Evolutionary conservation across 2,329 filamentous ascomycete species (phyloP).

Genomic region (Arthrinium puccinioides): DNA sequence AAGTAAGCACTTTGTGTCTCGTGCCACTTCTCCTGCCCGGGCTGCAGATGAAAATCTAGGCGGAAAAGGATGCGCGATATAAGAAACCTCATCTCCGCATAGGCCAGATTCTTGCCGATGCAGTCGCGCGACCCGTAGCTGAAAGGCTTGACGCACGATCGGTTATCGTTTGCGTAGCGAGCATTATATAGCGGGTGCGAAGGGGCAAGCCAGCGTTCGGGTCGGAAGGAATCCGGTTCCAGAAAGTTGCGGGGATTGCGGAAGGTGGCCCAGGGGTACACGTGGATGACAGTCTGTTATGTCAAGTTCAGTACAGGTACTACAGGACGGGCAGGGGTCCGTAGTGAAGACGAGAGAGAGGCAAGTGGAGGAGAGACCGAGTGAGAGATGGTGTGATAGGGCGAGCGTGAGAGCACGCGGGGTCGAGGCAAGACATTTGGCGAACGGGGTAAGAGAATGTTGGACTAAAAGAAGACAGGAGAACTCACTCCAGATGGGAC

Average conservation of each 20-base stretch:
- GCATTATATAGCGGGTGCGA: constrained; percentile 6
- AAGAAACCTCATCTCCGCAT: constrained; percentile 7
- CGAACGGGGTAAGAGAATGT: neutral
- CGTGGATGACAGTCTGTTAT: neutral
- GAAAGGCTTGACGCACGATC: constrained; percentile 12
- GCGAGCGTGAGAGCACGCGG: neutral
- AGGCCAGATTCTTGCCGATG: constrained; percentile 13
- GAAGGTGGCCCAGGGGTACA: neutral
- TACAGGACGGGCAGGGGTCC: no score
- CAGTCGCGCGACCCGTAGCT: constrained; percentile 11
- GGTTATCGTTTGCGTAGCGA: neutral
- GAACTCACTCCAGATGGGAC: constrained; percentile 11
- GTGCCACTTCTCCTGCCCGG: constrained; percentile 11
- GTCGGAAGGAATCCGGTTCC: constrained; percentile 10
- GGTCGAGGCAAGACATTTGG: neutral
- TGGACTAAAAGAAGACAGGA: no score
- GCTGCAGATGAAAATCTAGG: constrained; percentile 14
- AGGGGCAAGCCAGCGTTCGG: constrained; percentile 12
- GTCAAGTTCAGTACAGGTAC: no score
- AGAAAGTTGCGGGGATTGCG: constrained; percentile 5
- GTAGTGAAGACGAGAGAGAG: no score
- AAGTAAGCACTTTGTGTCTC: neutral
- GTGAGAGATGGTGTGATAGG: neutral
- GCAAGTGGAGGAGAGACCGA: no score
- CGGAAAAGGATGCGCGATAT: constrained; percentile 3